Percentiles rank a stretch among this genome's conserved stretches.
phyloP scores from a whole-genome alignment of 768 basidiomycete genomes.

The Cystobasidiopsis lactophilus region DNA sequence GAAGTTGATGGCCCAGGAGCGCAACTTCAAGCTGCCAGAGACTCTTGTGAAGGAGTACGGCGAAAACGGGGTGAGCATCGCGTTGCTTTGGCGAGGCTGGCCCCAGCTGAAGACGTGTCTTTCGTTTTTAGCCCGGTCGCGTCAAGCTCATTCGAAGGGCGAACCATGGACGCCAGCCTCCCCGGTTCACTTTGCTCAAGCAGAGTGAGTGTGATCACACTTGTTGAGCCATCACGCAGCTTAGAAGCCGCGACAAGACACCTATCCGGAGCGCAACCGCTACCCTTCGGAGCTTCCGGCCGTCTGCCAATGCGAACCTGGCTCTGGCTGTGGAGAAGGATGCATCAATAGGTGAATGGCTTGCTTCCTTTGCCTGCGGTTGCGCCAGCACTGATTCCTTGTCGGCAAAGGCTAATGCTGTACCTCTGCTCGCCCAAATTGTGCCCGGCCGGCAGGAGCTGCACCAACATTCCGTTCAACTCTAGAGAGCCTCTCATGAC shows the following conservation, averaged over 20 bases:
- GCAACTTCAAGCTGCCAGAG: constrained; percentile 4
- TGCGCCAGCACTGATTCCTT: no score
- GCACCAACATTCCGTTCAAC: constrained; percentile 23
- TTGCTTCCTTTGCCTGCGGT: no score
- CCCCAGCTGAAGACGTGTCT: not conserved
- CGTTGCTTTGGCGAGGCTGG: not conserved
- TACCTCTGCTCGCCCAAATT: constrained; percentile 25
- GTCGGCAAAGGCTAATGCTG: constrained; percentile 21
- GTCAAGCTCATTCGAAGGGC: no score
- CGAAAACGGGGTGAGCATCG: constrained; percentile 2
- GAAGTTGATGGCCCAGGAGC: not conserved
- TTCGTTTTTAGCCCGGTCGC: no score
- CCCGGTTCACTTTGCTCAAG: not conserved
- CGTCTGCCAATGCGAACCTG: constrained; percentile 21
- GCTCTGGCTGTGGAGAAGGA: constrained; percentile 21
- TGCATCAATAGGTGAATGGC: constrained; percentile 23
- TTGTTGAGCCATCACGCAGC: not conserved
- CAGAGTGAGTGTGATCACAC: constrained; percentile 6
- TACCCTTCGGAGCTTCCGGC: constrained; percentile 7
- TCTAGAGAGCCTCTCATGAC: constrained; percentile 11
- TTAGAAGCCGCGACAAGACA: not conserved
- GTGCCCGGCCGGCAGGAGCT: constrained; percentile 23
- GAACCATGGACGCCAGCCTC: not conserved
- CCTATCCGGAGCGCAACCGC: constrained; percentile 1
- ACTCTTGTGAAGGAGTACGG: constrained; percentile 5